Conservation (phyloP, 164 flowering plant genomes). For the Dillenia turbinata region DNA sequence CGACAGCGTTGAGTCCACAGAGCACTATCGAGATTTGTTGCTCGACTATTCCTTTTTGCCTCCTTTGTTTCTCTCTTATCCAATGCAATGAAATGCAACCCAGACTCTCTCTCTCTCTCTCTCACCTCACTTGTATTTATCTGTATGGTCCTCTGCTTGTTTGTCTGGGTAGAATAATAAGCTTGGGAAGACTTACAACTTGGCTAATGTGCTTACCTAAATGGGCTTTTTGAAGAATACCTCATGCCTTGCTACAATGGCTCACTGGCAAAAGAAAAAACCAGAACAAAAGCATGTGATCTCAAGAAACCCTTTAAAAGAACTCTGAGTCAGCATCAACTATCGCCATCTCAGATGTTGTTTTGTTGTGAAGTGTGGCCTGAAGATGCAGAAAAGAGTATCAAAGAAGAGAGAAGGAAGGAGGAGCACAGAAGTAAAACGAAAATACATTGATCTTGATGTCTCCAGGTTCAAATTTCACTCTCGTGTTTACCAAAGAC, state of each 20-base stretch:
- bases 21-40: slow-evolving; percentile 14
- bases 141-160: too few species aligned
- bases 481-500: slow-evolving; percentile 23
- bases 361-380: slow-evolving; percentile 11
- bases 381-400: slow-evolving; percentile 21
- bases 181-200: too few species aligned
- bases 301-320: slow-evolving; percentile 33
- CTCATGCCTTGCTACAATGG: slow-evolving; percentile 20
- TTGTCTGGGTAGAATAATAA: too few species aligned
- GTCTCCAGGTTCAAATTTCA: slow-evolving; percentile 26
- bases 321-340: slow-evolving; percentile 26
- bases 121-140: too few species aligned
- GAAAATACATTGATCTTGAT: slow-evolving; percentile 11
- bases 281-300: slow-evolving; percentile 27
- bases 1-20: slow-evolving; percentile 10
- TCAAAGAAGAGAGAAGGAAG: slow-evolving; percentile 26
- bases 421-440: slow-evolving; percentile 16
- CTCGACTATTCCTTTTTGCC: neutral
- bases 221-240: slow-evolving; percentile 5
- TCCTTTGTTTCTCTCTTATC: neutral
- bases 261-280: slow-evolving; percentile 33
- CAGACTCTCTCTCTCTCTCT: too few species aligned
- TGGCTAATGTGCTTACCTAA: neutral
- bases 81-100: too few species aligned
- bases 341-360: slow-evolving; percentile 6